Percentiles rank a stretch among this genome's conserved stretches.
These are phyloP conservation scores for Arthrobotrys entomopaga DNA, from an alignment of 2,329 filamentous ascomycete genomes.

Conservation along the genomic window DNA sequence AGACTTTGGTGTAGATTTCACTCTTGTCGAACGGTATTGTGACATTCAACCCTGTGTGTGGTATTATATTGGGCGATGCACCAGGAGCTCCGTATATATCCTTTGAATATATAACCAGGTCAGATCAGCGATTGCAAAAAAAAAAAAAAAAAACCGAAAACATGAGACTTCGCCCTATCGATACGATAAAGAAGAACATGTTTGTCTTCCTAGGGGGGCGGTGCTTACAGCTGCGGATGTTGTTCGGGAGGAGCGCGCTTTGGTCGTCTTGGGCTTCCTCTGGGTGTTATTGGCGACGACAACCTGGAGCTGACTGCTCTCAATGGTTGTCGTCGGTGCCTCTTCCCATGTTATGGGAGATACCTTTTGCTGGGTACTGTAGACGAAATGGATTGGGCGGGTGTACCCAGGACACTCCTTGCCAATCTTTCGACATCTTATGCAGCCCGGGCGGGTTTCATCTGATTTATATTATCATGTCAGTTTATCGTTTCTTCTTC, in stretches of 20 bases:
- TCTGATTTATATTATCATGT: conserved; percentile 33
- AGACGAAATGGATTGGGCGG: conserved; percentile 46
- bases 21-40: conserved; percentile 45
- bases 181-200: not conserved
- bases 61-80: conserved; percentile 9
- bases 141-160: too few relatives aligned
- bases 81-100: not conserved
- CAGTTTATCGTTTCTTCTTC: conserved; percentile 7
- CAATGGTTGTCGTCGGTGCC: conserved; percentile 46
- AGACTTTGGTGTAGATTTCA: conserved; percentile 45
- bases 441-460: conserved; percentile 47
- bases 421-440: conserved; percentile 50
- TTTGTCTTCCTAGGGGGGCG: not conserved
- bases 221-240: conserved; percentile 34
- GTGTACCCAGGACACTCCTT: conserved; percentile 49
- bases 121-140: too few relatives aligned
- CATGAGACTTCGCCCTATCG: too few relatives aligned
- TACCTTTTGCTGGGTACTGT: conserved; percentile 44
- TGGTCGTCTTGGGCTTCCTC: conserved; percentile 25
- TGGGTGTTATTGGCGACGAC: conserved; percentile 27
- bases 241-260: conserved; percentile 15
- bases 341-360: conserved; percentile 49
- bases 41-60: conserved; percentile 29
- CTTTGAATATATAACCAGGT: conserved; percentile 3
- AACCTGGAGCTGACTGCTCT: conserved; percentile 43